These are phyloP conservation scores for Flaveria trinervia DNA, from an alignment of 129 eudicot genomes.

Conservation along the genomic window DNA sequence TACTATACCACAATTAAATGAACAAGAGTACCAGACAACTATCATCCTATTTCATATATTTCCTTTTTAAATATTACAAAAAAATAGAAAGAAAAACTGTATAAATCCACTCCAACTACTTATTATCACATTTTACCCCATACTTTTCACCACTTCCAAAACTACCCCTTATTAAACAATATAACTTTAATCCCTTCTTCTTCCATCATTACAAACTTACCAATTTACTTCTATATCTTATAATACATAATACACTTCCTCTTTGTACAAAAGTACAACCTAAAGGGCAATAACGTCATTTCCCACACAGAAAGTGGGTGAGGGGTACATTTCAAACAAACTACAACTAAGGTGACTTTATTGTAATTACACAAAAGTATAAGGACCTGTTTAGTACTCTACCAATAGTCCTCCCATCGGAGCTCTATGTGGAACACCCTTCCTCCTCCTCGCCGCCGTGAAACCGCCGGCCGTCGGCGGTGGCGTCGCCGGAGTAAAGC, in stretches of 20 bases:
- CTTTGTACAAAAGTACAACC: slow-evolving; percentile 44
- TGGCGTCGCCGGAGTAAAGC: slow-evolving; percentile 88
- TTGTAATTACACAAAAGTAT: slow-evolving; percentile 19
- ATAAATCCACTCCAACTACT: slow-evolving; percentile 26
- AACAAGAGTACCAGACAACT: no score
- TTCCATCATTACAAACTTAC: not conserved
- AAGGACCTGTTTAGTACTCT: slow-evolving; percentile 41
- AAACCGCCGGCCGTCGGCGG: slow-evolving; percentile 47
- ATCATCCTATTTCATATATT: no score
- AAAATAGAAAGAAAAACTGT: not conserved
- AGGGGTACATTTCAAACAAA: slow-evolving; percentile 22
- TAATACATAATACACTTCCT: slow-evolving; percentile 19
- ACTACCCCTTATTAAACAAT: not conserved
- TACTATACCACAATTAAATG: no score
- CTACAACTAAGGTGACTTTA: slow-evolving; percentile 23
- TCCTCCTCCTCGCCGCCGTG: slow-evolving; percentile 70
- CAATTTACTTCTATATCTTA: slow-evolving; percentile 13
- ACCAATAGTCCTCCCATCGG: slow-evolving; percentile 70
- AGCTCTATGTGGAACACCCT: slow-evolving; percentile 95
- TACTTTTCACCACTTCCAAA: slow-evolving; percentile 14
- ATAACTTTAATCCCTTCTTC: not conserved
- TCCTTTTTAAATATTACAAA: not conserved
- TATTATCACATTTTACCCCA: slow-evolving; percentile 21
- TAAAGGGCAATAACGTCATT: slow-evolving; percentile 1
- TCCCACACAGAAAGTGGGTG: slow-evolving; percentile 26